Percentiles rank a stretch among this genome's conserved stretches.
phyloP scores from a whole-genome alignment of 495 filamentous ascomycete species.

The Penicillium cosmopolitanum region DNA sequence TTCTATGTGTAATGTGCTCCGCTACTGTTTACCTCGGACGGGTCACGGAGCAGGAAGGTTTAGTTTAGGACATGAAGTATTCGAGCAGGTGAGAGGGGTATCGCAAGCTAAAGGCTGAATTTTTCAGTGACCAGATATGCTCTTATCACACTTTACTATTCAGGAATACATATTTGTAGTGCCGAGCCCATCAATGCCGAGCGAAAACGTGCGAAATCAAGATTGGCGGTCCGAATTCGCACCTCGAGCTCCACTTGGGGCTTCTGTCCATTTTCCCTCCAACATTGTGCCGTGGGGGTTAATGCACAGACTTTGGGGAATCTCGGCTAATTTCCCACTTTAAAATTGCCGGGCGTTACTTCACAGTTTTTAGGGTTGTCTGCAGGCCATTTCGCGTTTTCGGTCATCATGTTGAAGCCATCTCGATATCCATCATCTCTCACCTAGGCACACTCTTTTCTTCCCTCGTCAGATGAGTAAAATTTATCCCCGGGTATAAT shows the following conservation, averaged over 20 bases:
- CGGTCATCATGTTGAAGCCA: too few relatives aligned
- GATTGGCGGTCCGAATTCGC: background rate
- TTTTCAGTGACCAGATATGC: background rate
- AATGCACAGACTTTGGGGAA: background rate
- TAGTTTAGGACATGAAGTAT: background rate
- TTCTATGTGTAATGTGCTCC: background rate
- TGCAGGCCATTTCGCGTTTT: background rate
- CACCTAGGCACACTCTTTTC: too few relatives aligned
- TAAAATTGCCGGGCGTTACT: background rate
- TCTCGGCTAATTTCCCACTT: background rate
- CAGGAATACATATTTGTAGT: background rate
- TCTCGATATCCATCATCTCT: too few relatives aligned
- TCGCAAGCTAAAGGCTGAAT: background rate
- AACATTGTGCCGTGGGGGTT: constrained; percentile 1
- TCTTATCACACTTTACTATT: too few relatives aligned
- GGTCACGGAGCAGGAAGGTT: background rate
- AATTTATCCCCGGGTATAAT: too few relatives aligned
- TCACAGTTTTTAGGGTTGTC: background rate
- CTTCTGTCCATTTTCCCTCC: constrained; percentile 1
- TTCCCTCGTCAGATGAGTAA: too few relatives aligned
- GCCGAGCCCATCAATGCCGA: background rate
- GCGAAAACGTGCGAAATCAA: background rate
- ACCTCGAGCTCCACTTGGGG: background rate
- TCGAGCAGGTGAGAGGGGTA: too few relatives aligned
- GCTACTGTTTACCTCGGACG: background rate